Percentiles rank a stretch among this genome's conserved stretches.
Evolutionary conservation across 2,329 filamentous ascomycete genomes (phyloP).

Genomic region (Pyrenochaeta sp.): DNA sequence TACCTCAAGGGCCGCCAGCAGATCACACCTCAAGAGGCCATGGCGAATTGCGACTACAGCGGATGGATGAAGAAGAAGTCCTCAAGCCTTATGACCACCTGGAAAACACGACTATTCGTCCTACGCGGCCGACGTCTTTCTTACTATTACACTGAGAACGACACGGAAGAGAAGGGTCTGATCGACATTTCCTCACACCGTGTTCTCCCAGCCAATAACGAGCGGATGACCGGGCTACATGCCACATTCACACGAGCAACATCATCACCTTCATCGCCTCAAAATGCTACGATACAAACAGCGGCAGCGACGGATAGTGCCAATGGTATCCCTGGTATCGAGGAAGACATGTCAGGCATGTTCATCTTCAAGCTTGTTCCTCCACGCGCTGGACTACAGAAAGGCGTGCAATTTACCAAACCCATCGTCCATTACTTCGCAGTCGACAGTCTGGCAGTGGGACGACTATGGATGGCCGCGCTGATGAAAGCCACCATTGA

Average conservation of each 20-base stretch:
- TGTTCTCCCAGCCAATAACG: constrained; percentile 92
- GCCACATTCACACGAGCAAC: constrained; percentile 91
- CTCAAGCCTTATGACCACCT: constrained; percentile 93
- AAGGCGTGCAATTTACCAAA: constrained; percentile 96
- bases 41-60: constrained; percentile 86
- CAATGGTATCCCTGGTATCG: constrained; percentile 37
- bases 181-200: constrained; percentile 98
- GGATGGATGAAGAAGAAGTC: constrained; percentile 99
- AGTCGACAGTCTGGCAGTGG: constrained; percentile 86
- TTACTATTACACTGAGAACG: constrained; percentile 95
- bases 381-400: constrained; percentile 83
- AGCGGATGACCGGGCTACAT: constrained; percentile 87
- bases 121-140: constrained; percentile 89
- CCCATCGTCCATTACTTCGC: constrained; percentile 98
- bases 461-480: constrained; percentile 96
- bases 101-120: constrained; percentile 96
- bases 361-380: constrained; percentile 99
- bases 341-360: constrained; percentile 67
- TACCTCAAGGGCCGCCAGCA: constrained; percentile 88
- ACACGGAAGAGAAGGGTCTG: constrained; percentile 90
- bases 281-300: constrained; percentile 51
- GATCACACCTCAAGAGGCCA: constrained; percentile 82
- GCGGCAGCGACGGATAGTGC: constrained; percentile 49
- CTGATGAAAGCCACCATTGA: constrained; percentile 99
- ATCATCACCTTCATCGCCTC: constrained; percentile 68